Evolutionary conservation across 495 filamentous ascomycete species (phyloP).

Genomic region (Aspergillus incahuasiensis): DNA sequence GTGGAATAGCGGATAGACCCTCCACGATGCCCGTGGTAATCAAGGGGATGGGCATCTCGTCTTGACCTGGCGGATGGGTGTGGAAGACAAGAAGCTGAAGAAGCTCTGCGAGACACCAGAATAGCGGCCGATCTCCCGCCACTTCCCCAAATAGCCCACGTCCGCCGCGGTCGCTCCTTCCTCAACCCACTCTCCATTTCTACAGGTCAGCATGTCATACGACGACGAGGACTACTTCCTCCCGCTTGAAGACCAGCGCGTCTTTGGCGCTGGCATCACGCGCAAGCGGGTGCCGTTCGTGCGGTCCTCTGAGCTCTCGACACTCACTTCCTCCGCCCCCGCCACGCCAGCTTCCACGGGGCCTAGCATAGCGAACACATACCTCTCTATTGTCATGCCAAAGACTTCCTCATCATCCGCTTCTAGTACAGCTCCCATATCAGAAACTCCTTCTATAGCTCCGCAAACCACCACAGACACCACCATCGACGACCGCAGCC

Average conservation of each 20-base stretch:
- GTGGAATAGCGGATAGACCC: slow-evolving; percentile 65
- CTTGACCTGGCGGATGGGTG: neutral
- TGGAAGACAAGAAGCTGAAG: slow-evolving; percentile 6
- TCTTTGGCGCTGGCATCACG: slow-evolving; percentile 76
- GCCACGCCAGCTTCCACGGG: slow-evolving; percentile 22
- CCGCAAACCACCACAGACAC: neutral
- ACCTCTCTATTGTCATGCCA: slow-evolving; percentile 67
- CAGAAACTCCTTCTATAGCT: neutral
- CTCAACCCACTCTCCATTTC: neutral
- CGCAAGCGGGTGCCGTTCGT: slow-evolving; percentile 79
- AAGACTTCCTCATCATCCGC: slow-evolving; percentile 18
- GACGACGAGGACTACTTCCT: slow-evolving; percentile 60
- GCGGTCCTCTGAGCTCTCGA: slow-evolving; percentile 53
- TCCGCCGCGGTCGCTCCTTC: neutral
- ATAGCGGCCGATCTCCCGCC: slow-evolving; percentile 25
- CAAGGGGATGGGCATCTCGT: slow-evolving; percentile 75
- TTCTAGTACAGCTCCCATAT: neutral
- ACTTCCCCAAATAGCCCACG: slow-evolving; percentile 2
- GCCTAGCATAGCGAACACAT: slow-evolving; percentile 58
- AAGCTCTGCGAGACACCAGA: slow-evolving; percentile 3
- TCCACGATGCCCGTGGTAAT: slow-evolving; percentile 55
- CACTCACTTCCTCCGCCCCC: slow-evolving; percentile 30
- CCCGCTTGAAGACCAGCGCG: slow-evolving; percentile 65
- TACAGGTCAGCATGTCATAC: slow-evolving; percentile 3
- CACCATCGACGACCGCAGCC: slow-evolving; percentile 5